phyloP scores from a whole-genome alignment of 805 yeast species.

The Kluyveromyces starmeri region DNA sequence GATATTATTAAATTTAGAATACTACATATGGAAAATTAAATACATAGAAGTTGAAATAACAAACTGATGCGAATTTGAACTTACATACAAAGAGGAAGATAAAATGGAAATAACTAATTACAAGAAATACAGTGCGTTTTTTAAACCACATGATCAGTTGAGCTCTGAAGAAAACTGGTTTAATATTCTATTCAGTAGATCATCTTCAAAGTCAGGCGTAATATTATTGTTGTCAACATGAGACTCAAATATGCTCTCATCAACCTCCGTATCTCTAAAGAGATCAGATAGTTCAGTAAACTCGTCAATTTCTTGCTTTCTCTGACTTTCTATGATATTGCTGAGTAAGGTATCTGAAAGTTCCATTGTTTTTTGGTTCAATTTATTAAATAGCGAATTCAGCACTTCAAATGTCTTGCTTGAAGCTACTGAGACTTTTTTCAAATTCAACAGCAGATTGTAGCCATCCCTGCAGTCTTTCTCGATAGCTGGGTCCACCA shows the following conservation, averaged over 20 bases:
- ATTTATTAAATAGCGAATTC: slow-evolving; percentile 64
- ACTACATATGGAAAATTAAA: not conserved
- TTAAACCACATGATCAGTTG: not conserved
- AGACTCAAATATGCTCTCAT: slow-evolving; percentile 1
- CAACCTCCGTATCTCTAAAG: slow-evolving; percentile 3
- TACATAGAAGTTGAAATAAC: too few relatives aligned
- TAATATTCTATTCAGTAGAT: not conserved
- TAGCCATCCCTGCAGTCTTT: slow-evolving; percentile 66
- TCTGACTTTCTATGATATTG: slow-evolving; percentile 1
- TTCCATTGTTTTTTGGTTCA: slow-evolving; percentile 57
- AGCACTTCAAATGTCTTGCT: slow-evolving; percentile 66
- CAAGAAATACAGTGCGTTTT: too few relatives aligned
- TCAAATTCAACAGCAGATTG: slow-evolving; percentile 53
- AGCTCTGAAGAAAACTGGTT: not conserved
- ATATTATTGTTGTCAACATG: not conserved
- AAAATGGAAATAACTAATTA: too few relatives aligned
- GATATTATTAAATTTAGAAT: not conserved
- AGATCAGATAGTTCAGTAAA: slow-evolving; percentile 3
- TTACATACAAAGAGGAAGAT: too few relatives aligned
- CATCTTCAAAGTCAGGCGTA: not conserved
- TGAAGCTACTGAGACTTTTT: slow-evolving; percentile 65
- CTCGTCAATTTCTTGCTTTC: slow-evolving; percentile 1
- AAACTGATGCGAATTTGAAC: too few relatives aligned
- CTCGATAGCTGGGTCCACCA: slow-evolving; percentile 29
- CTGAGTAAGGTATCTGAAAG: slow-evolving; percentile 10